A percentile compares a stretch with the other conserved stretches of the same genome.
phyloP scores from a whole-genome alignment of 1,284 basidiomycete genomes.

The Sporisorium iseilematis-ciliati region DNA sequence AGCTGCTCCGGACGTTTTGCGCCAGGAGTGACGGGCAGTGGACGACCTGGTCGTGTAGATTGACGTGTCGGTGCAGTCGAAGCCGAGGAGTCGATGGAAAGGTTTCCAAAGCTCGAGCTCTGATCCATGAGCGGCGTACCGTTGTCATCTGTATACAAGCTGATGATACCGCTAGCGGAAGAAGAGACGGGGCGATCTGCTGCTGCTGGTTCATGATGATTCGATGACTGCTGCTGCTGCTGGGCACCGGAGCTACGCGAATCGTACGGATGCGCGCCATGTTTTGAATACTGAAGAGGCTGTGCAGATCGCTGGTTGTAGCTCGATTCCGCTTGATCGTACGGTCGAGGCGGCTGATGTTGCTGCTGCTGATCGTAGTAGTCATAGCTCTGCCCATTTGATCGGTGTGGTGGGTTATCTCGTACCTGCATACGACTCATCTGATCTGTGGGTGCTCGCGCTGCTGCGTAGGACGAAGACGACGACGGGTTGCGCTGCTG shows the following conservation, averaged over 20 bases:
- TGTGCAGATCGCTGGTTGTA: conserved; percentile 1
- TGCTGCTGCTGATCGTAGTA: conserved; percentile 9
- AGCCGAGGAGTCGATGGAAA: conserved; percentile 6
- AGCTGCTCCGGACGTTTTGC: conserved; percentile 9
- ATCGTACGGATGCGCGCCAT: conserved; percentile 7
- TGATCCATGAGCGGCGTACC: conserved; percentile 23
- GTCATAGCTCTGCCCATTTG: neutral
- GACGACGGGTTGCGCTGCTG: conserved; percentile 19
- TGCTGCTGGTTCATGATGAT: conserved; percentile 1
- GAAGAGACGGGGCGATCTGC: conserved; percentile 38
- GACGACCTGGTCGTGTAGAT: conserved; percentile 31
- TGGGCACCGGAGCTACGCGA: neutral
- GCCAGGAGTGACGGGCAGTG: conserved; percentile 33
- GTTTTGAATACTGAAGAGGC: conserved; percentile 12
- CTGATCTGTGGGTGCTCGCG: conserved; percentile 15
- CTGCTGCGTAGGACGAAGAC: conserved; percentile 14
- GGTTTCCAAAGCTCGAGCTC: conserved; percentile 9
- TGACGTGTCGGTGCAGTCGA: conserved; percentile 11
- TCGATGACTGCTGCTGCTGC: conserved; percentile 5
- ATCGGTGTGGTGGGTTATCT: neutral
- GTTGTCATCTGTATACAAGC: conserved; percentile 46
- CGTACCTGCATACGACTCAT: conserved; percentile 25
- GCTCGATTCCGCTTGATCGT: conserved; percentile 1
- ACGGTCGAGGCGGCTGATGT: conserved; percentile 2
- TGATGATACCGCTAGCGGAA: conserved; percentile 57